Conservation (phyloP, 352 stramenopile genomes). For the Phytophthora kernoviae region DNA sequence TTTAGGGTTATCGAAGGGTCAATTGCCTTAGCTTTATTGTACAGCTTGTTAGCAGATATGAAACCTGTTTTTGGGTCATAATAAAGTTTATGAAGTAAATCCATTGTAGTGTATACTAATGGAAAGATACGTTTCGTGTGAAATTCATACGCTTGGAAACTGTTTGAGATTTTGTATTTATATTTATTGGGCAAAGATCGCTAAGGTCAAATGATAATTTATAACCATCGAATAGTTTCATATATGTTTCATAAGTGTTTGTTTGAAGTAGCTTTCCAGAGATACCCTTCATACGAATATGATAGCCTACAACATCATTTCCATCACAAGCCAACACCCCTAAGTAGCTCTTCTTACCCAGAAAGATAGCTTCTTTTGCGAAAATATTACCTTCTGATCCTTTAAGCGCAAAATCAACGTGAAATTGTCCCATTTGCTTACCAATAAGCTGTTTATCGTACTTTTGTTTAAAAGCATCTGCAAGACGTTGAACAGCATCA, state of each 20-base stretch:
- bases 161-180: conserved; percentile 6
- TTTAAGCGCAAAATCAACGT: conserved; percentile 10
- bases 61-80: background rate
- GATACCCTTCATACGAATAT: conserved; percentile 13
- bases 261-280: conserved; percentile 3
- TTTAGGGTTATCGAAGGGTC: background rate
- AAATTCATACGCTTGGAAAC: conserved; percentile 10
- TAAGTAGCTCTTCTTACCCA: conserved; percentile 15
- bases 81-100: background rate
- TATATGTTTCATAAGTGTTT: conserved; percentile 2
- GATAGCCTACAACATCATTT: conserved; percentile 1
- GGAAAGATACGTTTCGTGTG: conserved; percentile 7
- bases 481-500: conserved; percentile 3
- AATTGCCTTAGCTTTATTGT: background rate
- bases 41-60: conserved; percentile 1
- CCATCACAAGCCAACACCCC: conserved; percentile 2
- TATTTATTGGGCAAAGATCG: conserved; percentile 7
- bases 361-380: conserved; percentile 2
- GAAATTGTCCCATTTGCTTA: conserved; percentile 12
- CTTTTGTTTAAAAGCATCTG: conserved; percentile 1
- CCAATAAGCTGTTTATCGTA: conserved; percentile 6
- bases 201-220: conserved; percentile 1
- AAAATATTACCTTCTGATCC: conserved; percentile 4
- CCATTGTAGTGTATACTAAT: conserved; percentile 1
- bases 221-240: conserved; percentile 8